These are phyloP conservation scores for Penicillium paneum DNA, from an alignment of 2,329 filamentous ascomycete genomes.

Conservation along the genomic window DNA sequence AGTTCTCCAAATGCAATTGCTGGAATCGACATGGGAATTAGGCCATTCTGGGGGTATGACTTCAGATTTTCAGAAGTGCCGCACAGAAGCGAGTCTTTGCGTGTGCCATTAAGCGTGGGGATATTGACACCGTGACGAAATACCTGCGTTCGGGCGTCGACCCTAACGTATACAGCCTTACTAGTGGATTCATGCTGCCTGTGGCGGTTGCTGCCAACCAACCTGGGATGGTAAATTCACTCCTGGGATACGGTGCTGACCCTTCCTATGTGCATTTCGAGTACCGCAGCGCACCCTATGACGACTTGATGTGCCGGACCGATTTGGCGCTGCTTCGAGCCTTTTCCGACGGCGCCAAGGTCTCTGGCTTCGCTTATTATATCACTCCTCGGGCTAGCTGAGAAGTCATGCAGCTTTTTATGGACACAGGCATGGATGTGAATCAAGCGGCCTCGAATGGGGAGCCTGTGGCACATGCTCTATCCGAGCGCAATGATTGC, in stretches of 20 bases:
- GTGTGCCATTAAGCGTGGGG: not conserved
- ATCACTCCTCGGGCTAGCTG: not conserved
- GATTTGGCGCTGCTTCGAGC: not conserved
- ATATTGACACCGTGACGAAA: not conserved
- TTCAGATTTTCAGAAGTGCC: not conserved
- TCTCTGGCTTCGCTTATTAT: not conserved
- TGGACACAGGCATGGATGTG: not conserved
- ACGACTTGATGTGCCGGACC: too few relatives aligned
- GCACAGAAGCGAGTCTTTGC: not conserved
- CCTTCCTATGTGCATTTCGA: too few relatives aligned
- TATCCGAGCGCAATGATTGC: not conserved
- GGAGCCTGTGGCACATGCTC: not conserved
- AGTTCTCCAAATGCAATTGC: not conserved
- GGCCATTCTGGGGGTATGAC: too few relatives aligned
- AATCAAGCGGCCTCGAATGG: not conserved
- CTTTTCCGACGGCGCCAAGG: not conserved
- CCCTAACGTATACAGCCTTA: not conserved
- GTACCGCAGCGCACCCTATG: too few relatives aligned
- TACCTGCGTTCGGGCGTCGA: not conserved
- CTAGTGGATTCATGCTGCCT: not conserved
- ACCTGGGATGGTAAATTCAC: not conserved
- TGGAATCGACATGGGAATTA: not conserved
- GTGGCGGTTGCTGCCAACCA: not conserved
- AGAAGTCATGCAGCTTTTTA: not conserved
- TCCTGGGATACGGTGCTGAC: not conserved